Conservation (phyloP, 169 alveolate species). For the Plasmodium berghei region DNA sequence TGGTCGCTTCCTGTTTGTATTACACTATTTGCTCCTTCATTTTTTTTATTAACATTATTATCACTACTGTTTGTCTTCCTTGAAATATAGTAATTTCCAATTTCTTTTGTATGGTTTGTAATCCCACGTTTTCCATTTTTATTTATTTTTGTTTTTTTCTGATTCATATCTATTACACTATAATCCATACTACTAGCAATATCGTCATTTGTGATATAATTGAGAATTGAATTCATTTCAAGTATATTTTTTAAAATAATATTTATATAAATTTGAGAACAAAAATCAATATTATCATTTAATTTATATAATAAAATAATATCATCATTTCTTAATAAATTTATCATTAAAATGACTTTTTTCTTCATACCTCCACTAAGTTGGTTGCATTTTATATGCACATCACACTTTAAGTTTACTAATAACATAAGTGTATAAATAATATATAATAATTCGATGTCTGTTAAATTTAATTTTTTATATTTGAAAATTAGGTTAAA, state of each 20-base stretch:
- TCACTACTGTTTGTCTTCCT: background rate
- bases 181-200: background rate
- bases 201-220: background rate
- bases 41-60: background rate
- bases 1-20: background rate
- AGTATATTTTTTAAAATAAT: slow-evolving; percentile 54
- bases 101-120: no score
- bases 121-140: background rate
- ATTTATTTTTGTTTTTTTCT: background rate
- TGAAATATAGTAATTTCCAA: background rate
- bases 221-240: background rate
- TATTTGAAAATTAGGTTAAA: slow-evolving; percentile 32
- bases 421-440: slow-evolving; percentile 47
- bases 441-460: slow-evolving; percentile 20
- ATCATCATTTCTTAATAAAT: slow-evolving; percentile 26
- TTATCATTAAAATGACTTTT: slow-evolving; percentile 45
- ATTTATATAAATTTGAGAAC: slow-evolving; percentile 74
- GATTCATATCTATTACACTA: background rate
- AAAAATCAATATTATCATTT: slow-evolving; percentile 70
- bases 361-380: slow-evolving; percentile 77
- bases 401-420: slow-evolving; percentile 59
- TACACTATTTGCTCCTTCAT: no score
- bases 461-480: slow-evolving; percentile 27
- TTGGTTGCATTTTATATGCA: slow-evolving; percentile 31
- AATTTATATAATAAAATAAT: slow-evolving; percentile 59